Evolutionary conservation across 371 early-diverging fungal genomes (phyloP).

Genomic region (Mortierella sp.): DNA sequence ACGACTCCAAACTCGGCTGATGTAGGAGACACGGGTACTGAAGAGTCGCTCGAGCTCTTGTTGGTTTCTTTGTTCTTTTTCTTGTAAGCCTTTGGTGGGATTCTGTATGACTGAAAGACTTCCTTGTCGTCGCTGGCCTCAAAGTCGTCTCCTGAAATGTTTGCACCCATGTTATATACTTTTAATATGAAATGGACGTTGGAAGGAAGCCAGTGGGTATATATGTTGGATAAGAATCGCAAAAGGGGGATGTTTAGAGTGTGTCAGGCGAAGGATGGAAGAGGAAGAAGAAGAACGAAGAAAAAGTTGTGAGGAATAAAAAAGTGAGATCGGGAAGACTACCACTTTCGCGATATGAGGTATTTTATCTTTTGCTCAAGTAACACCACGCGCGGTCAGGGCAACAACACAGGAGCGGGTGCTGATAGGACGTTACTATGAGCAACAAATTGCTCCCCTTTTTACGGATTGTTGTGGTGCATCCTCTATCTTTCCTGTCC

Average conservation of each 20-base stretch:
- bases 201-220: not conserved
- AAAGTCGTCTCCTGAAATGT: conserved; percentile 43
- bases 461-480: no score
- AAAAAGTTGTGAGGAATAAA: conserved; percentile 45
- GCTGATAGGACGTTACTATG: not conserved
- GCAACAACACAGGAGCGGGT: not conserved
- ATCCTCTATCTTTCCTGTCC: not conserved
- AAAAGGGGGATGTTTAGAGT: not conserved
- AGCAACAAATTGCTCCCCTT: not conserved
- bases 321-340: not conserved
- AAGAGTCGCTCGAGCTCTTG: conserved; percentile 15
- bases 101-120: conserved; percentile 55
- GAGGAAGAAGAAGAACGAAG: conserved; percentile 40
- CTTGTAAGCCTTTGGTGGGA: conserved; percentile 54
- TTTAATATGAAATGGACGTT: not conserved
- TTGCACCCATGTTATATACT: conserved; percentile 33
- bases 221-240: not conserved
- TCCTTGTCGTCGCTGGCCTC: conserved; percentile 37
- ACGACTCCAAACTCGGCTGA: conserved; percentile 21
- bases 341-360: not conserved
- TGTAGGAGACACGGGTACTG: conserved; percentile 22
- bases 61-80: conserved; percentile 19
- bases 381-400: not conserved
- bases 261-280: not conserved
- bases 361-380: not conserved